Evolutionary conservation across 257 asterid genomes (phyloP).

Genomic region (Solanum bulbocastanum): DNA sequence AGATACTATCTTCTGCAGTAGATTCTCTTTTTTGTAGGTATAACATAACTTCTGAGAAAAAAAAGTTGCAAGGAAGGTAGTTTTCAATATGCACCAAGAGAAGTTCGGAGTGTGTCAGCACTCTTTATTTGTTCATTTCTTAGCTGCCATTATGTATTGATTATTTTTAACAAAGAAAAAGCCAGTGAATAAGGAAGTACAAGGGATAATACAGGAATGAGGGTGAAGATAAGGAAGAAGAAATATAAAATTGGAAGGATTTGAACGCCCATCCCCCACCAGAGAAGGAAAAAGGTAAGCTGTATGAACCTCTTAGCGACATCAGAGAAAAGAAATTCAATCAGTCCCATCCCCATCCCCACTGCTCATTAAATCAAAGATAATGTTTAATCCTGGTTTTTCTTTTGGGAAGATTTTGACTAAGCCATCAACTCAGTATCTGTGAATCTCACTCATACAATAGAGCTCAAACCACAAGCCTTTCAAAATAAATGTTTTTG

Average conservation of each 20-base stretch:
- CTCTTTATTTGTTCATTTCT: neutral
- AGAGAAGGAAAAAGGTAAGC: neutral
- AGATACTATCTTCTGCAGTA: neutral
- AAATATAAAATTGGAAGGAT: neutral
- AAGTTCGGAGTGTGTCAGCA: neutral
- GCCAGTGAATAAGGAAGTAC: neutral
- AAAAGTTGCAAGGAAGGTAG: neutral
- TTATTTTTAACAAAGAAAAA: neutral
- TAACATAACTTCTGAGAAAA: neutral
- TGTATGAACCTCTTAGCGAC: neutral
- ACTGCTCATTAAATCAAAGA: neutral
- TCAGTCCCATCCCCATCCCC: too few relatives aligned
- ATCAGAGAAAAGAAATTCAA: neutral
- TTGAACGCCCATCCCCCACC: neutral
- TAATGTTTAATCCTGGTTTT: neutral
- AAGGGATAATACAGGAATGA: neutral
- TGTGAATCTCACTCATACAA: neutral
- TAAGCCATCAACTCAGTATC: neutral
- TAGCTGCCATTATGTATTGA: neutral
- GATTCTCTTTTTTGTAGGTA: neutral
- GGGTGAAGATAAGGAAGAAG: neutral
- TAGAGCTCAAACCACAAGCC: neutral
- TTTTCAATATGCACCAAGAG: neutral
- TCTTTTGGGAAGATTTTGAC: neutral
- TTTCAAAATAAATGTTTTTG: neutral